Percentiles rank a stretch among this genome's conserved stretches.
Evolutionary conservation across 306 rosid genomes (phyloP).

Genomic region (Casuarina cunninghamiana): DNA sequence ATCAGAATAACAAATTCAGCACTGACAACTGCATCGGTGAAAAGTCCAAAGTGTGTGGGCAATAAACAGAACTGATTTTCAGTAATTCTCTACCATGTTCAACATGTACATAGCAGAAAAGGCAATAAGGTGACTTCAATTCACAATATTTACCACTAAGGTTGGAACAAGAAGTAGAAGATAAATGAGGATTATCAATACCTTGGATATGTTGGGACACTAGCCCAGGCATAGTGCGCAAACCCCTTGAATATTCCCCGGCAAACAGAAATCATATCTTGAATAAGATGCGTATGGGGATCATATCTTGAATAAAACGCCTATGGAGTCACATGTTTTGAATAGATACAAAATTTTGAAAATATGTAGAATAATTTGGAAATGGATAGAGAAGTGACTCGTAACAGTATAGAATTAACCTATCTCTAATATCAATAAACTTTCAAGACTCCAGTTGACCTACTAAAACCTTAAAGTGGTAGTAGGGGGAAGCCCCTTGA

Average conservation of each 20-base stretch:
- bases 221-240: conserved; percentile 90
- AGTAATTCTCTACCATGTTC: not conserved
- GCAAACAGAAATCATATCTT: conserved; percentile 78
- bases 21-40: not conserved
- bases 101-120: not conserved
- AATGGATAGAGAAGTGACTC: too few species aligned
- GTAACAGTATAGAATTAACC: too few species aligned
- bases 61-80: not conserved
- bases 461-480: too few species aligned
- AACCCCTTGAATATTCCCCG: conserved; percentile 77
- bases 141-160: not conserved
- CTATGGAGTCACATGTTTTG: conserved; percentile 91
- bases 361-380: too few species aligned
- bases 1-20: not conserved
- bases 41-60: not conserved
- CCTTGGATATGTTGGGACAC: conserved; percentile 99
- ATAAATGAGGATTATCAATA: conserved; percentile 11
- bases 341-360: too few species aligned
- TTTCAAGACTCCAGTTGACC: too few species aligned
- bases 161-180: not conserved
- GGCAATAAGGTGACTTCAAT: not conserved
- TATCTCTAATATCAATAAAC: too few species aligned
- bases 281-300: conserved; percentile 76
- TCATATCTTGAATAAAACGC: too few species aligned
- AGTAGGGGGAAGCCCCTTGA: too few species aligned